Evolutionary conservation across 148 eudicot genomes (phyloP).

Genomic region (Rhododendron ferrugineum): DNA sequence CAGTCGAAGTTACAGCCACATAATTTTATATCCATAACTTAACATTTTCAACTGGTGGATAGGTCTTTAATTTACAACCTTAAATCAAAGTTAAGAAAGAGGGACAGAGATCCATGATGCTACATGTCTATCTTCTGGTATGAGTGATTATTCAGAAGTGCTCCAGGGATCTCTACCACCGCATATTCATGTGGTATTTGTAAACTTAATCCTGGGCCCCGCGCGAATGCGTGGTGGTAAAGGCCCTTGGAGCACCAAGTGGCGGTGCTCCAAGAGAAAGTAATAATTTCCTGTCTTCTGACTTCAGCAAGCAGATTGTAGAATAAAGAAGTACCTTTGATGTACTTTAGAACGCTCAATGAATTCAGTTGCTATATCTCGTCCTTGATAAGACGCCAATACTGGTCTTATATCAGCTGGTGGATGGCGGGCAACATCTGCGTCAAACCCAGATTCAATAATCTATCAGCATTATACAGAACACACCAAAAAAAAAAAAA

Average conservation of each 20-base stretch:
- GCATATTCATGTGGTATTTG: not conserved
- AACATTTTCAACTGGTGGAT: not conserved
- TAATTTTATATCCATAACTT: not conserved
- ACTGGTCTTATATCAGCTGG: conserved; percentile 74
- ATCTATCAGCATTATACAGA: not conserved
- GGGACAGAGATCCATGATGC: too few species aligned
- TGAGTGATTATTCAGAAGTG: too few species aligned
- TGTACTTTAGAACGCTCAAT: conserved; percentile 74
- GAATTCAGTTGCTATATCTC: conserved; percentile 76
- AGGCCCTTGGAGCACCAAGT: not conserved
- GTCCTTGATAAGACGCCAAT: conserved; percentile 74
- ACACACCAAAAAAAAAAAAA: not conserved
- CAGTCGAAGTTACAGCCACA: not conserved
- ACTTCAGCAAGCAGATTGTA: not conserved
- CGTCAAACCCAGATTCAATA: conserved; percentile 6
- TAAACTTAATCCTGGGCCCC: not conserved
- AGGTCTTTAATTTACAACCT: not conserved
- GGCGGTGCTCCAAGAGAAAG: not conserved
- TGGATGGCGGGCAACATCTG: conserved; percentile 69
- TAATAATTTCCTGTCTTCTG: not conserved
- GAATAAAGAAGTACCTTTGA: conserved; percentile 38
- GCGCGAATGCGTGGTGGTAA: not conserved
- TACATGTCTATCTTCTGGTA: too few species aligned
- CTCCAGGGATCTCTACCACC: not conserved
- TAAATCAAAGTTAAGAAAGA: not conserved